Conservation (phyloP, 352 stramenopile species). For the Phytopythium delawarense region DNA sequence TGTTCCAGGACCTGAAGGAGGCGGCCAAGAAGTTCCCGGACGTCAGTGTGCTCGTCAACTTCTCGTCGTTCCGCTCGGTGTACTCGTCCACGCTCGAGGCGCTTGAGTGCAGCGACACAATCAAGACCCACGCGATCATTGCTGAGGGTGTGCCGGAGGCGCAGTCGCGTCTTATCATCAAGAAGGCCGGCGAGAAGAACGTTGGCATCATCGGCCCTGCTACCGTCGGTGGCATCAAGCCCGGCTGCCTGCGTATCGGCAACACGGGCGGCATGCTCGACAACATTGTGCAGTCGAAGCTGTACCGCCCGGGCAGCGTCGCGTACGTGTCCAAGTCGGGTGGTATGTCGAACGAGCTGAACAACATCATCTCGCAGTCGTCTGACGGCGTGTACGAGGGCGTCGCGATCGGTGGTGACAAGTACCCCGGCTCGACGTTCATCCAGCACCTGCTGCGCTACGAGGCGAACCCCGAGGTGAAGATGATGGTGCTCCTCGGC, state of each 20-base stretch:
- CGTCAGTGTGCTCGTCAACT: constrained; percentile 95
- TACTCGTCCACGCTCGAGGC: constrained; percentile 94
- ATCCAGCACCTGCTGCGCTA: constrained; percentile 97
- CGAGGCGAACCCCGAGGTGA: constrained; percentile 92
- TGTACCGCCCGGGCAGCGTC: constrained; percentile 94
- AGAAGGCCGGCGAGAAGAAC: constrained; percentile 86
- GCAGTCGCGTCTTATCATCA: constrained; percentile 94
- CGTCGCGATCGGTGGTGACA: constrained; percentile 93
- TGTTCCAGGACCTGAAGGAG: constrained; percentile 90
- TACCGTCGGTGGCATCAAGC: constrained; percentile 96
- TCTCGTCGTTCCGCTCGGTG: constrained; percentile 96
- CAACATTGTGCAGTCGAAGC: constrained; percentile 97
- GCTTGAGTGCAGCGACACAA: constrained; percentile 89
- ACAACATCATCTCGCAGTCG: constrained; percentile 97
- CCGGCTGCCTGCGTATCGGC: constrained; percentile 95
- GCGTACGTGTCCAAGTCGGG: constrained; percentile 97
- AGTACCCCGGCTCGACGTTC: constrained; percentile 95
- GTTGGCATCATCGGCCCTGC: constrained; percentile 95
- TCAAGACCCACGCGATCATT: constrained; percentile 97
- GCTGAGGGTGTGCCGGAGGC: constrained; percentile 95
- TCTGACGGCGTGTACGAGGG: constrained; percentile 96
- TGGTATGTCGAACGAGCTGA: constrained; percentile 97
- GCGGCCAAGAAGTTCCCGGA: constrained; percentile 92
- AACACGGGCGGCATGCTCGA: constrained; percentile 98
- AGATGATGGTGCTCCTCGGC: constrained; percentile 96